Evolutionary conservation across 352 stramenopile genomes (phyloP).

Genomic region (Pythium sp.): DNA sequence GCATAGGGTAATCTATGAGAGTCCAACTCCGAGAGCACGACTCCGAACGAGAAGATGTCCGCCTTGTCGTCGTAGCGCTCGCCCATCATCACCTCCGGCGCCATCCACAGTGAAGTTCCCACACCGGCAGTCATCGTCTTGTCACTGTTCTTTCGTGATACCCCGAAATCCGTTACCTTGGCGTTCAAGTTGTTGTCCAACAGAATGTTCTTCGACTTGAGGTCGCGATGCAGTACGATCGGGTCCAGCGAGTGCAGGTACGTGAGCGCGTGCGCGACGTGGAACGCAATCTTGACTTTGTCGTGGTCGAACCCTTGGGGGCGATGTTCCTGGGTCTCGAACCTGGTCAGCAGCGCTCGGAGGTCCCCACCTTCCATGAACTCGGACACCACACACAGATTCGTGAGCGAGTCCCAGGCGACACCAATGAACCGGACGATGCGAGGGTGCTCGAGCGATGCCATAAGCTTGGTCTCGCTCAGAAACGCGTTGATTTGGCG

Average conservation of each 20-base stretch:
- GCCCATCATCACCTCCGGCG: not conserved
- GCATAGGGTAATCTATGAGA: not conserved
- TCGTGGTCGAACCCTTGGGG: not conserved
- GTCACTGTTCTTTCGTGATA: not conserved
- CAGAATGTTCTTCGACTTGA: not conserved
- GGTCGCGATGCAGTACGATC: not conserved
- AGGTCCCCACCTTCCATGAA: not conserved
- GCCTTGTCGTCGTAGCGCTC: not conserved
- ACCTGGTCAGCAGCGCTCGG: not conserved
- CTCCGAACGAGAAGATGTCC: not conserved
- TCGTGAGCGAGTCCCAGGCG: not conserved
- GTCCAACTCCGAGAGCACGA: not conserved
- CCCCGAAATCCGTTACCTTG: not conserved
- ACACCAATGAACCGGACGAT: not conserved
- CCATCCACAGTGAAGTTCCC: not conserved
- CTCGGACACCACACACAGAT: not conserved
- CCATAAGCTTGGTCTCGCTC: not conserved
- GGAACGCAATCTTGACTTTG: not conserved
- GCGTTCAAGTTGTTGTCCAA: not conserved
- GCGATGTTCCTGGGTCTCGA: not conserved
- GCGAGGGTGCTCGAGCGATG: not conserved
- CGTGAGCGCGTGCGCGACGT: not conserved
- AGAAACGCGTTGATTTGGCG: not conserved
- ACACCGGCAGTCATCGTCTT: not conserved
- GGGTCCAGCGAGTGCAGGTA: not conserved